phyloP scores from a whole-genome alignment of 345 rosid genomes.

The Gossypium bickii region DNA sequence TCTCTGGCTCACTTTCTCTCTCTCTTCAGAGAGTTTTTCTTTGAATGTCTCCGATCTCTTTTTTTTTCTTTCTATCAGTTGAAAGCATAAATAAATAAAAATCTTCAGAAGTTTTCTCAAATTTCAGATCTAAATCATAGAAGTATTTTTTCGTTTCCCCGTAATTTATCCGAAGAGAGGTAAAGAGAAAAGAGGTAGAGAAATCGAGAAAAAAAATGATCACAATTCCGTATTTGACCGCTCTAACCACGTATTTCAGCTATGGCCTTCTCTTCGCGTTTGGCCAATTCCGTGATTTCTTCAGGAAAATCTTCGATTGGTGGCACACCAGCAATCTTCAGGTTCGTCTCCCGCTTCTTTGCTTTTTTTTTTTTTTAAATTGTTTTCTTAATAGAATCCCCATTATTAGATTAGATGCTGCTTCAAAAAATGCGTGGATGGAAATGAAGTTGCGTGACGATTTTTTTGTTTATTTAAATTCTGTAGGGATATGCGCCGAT shows the following conservation, averaged over 20 bases:
- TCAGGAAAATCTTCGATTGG: constrained; percentile 61
- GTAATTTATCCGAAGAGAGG: not conserved
- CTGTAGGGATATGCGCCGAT: constrained; percentile 85
- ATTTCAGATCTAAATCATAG: not conserved
- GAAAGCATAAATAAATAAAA: not conserved
- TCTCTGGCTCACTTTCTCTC: not conserved
- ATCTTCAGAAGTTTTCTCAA: not conserved
- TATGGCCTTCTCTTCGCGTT: constrained; percentile 71
- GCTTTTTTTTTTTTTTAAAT: not conserved
- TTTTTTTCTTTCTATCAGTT: not conserved
- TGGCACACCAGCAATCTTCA: constrained; percentile 51
- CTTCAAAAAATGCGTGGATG: not conserved
- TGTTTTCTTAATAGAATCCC: not conserved
- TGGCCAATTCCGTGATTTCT: constrained; percentile 77
- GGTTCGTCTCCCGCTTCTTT: constrained; percentile 22
- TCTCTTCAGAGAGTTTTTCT: not conserved
- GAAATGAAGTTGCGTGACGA: not conserved
- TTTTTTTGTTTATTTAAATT: not conserved
- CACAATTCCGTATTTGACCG: constrained; percentile 68
- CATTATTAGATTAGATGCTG: not conserved
- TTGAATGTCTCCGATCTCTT: not conserved
- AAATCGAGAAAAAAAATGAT: constrained; percentile 36
- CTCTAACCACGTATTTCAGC: constrained; percentile 72
- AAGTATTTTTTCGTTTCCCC: not conserved
- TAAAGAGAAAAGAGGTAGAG: not conserved